Evolutionary conservation across 768 basidiomycete genomes (phyloP).

Genomic region (Podaxis sp.): DNA sequence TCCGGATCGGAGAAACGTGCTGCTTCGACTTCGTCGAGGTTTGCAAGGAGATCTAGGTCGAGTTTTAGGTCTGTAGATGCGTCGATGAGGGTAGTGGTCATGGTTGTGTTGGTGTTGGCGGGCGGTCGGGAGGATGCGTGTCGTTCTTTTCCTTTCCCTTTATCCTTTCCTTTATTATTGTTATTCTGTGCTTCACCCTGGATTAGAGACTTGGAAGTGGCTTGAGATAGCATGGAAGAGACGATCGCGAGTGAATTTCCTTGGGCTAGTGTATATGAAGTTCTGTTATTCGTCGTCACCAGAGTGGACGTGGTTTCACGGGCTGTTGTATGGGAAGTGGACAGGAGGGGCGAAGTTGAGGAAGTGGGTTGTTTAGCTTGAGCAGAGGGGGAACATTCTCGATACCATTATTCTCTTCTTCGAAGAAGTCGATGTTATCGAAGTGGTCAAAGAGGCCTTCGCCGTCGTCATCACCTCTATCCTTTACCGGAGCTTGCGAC

Average conservation of each 20-base stretch:
- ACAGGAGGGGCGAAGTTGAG: neutral
- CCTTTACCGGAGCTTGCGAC: neutral
- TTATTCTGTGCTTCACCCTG: neutral
- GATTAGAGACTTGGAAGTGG: neutral
- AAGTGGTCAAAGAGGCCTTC: conserved; percentile 11
- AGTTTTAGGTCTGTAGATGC: neutral
- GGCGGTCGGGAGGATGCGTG: neutral
- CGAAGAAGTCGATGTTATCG: conserved; percentile 8
- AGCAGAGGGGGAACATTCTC: conserved; percentile 4
- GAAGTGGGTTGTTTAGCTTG: neutral
- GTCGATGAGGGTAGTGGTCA: neutral
- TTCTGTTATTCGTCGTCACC: neutral
- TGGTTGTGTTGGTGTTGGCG: neutral
- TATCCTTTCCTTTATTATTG: neutral
- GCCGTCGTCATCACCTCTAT: neutral
- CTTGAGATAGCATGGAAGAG: conserved; percentile 12
- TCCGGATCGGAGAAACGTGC: conserved; percentile 1
- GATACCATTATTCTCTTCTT: neutral
- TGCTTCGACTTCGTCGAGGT: conserved; percentile 29
- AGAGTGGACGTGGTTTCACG: too few relatives aligned
- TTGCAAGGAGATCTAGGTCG: conserved; percentile 23
- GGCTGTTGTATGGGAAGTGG: neutral
- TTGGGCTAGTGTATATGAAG: neutral
- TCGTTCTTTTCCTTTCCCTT: conserved; percentile 3
- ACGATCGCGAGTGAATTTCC: conserved; percentile 15